A percentile compares a stretch with the other conserved stretches of the same genome.
Conservation (phyloP, 129 eudicot genomes). For the Helianthus tuberosus region DNA sequence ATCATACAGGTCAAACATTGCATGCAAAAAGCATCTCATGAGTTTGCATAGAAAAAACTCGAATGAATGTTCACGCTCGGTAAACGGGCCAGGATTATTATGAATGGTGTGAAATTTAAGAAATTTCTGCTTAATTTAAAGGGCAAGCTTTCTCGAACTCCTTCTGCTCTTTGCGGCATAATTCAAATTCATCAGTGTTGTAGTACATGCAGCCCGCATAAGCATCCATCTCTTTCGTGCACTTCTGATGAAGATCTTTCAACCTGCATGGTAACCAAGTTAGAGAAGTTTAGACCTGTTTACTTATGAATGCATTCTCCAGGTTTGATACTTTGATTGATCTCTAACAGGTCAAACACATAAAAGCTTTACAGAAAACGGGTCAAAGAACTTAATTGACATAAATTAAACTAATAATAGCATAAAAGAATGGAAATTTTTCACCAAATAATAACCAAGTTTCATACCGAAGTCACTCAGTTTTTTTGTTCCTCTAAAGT, state of each 20-base stretch:
- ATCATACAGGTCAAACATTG: no score
- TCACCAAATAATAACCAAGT: no score
- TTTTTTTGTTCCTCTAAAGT: no score
- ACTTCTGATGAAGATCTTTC: constrained; percentile 80
- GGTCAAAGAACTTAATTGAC: not conserved
- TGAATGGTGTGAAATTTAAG: constrained; percentile 10
- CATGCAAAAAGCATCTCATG: constrained; percentile 24
- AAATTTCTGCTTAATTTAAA: constrained; percentile 36
- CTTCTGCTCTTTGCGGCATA: constrained; percentile 81
- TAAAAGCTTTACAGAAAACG: not conserved
- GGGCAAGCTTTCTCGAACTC: constrained; percentile 94
- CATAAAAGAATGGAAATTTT: not conserved
- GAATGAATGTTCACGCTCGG: constrained; percentile 20
- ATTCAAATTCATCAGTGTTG: constrained; percentile 87
- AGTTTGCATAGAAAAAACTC: constrained; percentile 29
- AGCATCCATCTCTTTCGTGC: constrained; percentile 84
- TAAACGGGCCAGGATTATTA: constrained; percentile 39
- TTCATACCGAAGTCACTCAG: no score
- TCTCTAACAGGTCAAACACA: not conserved
- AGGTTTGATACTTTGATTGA: not conserved
- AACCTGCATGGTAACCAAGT: constrained; percentile 48
- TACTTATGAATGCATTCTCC: no score
- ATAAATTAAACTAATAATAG: not conserved
- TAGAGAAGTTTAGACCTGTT: not conserved
- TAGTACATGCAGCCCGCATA: constrained; percentile 92